Conservation (phyloP, 345 rosid species). For the Odontarrhena argentea region DNA sequence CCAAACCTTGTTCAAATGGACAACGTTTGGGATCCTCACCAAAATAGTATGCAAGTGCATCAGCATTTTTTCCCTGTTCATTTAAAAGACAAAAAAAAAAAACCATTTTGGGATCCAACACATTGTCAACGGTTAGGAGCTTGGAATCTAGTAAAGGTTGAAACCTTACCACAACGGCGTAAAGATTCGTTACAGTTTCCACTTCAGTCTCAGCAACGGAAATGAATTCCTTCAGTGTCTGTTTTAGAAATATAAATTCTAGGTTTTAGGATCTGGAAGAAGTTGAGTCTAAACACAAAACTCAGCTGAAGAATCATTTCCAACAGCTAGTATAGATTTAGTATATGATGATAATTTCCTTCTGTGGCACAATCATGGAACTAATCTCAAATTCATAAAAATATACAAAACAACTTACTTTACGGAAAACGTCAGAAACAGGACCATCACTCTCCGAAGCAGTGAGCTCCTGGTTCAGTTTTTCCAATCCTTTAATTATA, state of each 20-base stretch:
- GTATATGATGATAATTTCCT: background rate
- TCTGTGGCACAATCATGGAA: constrained; percentile 20
- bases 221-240: constrained; percentile 84
- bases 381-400: constrained; percentile 18
- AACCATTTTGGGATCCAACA: constrained; percentile 1
- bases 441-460: constrained; percentile 96
- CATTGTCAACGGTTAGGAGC: constrained; percentile 21
- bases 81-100: constrained; percentile 8
- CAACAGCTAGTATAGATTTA: constrained; percentile 1
- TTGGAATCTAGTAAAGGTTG: constrained; percentile 22
- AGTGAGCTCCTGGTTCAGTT: constrained; percentile 80
- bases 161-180: constrained; percentile 77
- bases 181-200: constrained; percentile 70
- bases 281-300: background rate
- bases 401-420: constrained; percentile 50
- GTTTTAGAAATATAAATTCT: constrained; percentile 18
- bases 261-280: constrained; percentile 21
- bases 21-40: constrained; percentile 96
- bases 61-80: constrained; percentile 95
- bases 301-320: background rate
- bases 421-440: constrained; percentile 81
- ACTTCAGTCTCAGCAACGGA: constrained; percentile 81
- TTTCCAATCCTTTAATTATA: constrained; percentile 90
- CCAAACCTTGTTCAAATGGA: constrained; percentile 97
- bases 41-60: constrained; percentile 91